Percentiles rank a stretch among this genome's conserved stretches.
Evolutionary conservation across 805 yeast genomes (phyloP).

Genomic region (Kuraishia cidri): DNA sequence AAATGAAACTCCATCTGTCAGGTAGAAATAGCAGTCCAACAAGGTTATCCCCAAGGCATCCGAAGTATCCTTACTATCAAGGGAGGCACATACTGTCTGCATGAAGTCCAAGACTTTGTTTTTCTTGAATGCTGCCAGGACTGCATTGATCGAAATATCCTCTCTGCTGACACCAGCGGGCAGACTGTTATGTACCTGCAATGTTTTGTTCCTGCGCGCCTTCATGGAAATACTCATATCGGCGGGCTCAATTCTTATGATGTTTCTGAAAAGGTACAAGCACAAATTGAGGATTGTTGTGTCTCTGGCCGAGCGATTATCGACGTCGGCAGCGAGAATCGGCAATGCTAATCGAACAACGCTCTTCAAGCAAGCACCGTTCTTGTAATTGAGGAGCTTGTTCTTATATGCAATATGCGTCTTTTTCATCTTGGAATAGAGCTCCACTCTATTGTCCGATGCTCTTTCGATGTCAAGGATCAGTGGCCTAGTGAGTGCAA

Average conservation of each 20-base stretch:
- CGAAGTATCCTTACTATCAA: constrained; percentile 56
- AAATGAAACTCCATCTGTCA: constrained; percentile 48
- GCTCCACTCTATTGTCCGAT: constrained; percentile 44
- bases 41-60: constrained; percentile 51
- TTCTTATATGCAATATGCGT: constrained; percentile 69
- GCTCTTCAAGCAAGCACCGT: constrained; percentile 60
- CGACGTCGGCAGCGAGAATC: constrained; percentile 37
- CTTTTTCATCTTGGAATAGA: constrained; percentile 52
- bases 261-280: constrained; percentile 65
- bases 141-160: constrained; percentile 58
- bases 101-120: constrained; percentile 70
- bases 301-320: constrained; percentile 62
- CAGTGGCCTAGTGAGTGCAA: constrained; percentile 81
- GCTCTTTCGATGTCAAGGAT: constrained; percentile 51
- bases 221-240: constrained; percentile 38
- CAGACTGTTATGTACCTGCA: constrained; percentile 26
- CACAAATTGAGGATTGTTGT: constrained; percentile 65
- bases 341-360: constrained; percentile 62
- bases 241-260: constrained; percentile 72
- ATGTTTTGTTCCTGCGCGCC: constrained; percentile 20
- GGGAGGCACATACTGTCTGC: constrained; percentile 58
- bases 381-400: constrained; percentile 43
- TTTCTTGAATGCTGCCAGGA: constrained; percentile 47
- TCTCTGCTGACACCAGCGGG: constrained; percentile 52
- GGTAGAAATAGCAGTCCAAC: constrained; percentile 60